Evolutionary conservation across 1,284 basidiomycete species (phyloP), one percentile per base, ranked within the genome.

Genomic region (Cutaneotrichosporon sp.): DNA sequence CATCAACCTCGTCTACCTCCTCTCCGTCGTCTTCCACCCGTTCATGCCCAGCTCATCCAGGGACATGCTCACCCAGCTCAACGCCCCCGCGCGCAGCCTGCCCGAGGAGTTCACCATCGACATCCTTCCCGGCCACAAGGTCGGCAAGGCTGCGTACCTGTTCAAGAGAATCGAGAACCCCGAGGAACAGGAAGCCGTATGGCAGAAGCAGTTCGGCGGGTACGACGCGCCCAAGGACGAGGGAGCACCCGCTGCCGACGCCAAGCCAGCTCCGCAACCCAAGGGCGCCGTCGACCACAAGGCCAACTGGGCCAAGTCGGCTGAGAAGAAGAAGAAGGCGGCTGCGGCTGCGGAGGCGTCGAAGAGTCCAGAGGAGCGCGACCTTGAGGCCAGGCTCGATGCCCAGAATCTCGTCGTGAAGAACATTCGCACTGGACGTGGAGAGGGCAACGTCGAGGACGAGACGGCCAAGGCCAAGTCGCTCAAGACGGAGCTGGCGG

Each of bases 31-130:
- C 69, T 82, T 93, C 69, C 90, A 95, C 77, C 96, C 97, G 0
- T 99, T 94, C 87, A 98, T 99, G 95, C 97, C 97, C 46, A 85
- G 88, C 30, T 96, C 92, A 0, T 87, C 90, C 31, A 87, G 88
- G 22, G 84, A 88, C 10, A 95, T 99, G 66, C 85, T 97, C 65
- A 78, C 81, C 36, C 97, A 99, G 78, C 86, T 99, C 69, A 92
- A 97, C 77, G 95, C 94, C 0, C 94, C 94, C 2, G 85, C 89
- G 2, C 87, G 95, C 56, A 83, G 85, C 11, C 86, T 97, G 1
- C 88, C 92, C 2, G 83, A 85, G 47, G 83, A 82, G 21, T 83
- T 85, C 72, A 83, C 86, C 13, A 88, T 88, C 69, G 96, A 98
- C 77, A 88, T 99, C 63, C 84, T 97, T 38, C 86, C 88, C 0